Evolutionary conservation across 1,139 yeast genomes (phyloP).

Genomic region (Wickerhamomyces sp.): DNA sequence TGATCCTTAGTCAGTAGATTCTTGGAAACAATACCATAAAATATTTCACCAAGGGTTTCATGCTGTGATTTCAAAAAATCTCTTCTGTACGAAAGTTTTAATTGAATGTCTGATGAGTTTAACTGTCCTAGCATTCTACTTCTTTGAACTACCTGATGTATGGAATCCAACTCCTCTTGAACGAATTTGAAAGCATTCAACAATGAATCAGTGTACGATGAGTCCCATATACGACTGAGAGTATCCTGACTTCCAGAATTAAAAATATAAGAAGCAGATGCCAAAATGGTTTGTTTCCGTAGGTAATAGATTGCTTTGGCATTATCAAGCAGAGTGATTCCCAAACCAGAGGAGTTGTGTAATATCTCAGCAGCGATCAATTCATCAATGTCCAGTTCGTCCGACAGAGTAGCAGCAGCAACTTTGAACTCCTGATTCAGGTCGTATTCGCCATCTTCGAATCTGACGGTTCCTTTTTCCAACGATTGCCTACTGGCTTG

Average conservation of each 20-base stretch:
- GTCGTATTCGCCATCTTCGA: conserved; percentile 44
- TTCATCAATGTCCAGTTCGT: conserved; percentile 68
- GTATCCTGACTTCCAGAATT: conserved; percentile 28
- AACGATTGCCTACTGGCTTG: conserved; percentile 50
- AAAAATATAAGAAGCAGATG: conserved; percentile 58
- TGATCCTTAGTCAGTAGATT: conserved; percentile 34
- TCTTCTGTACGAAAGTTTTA: conserved; percentile 53
- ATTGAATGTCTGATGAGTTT: conserved; percentile 42
- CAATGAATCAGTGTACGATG: conserved; percentile 34
- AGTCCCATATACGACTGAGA: conserved; percentile 17
- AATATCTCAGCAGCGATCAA: conserved; percentile 50
- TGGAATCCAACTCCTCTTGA: conserved; percentile 47
- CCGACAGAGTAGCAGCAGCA: conserved; percentile 47
- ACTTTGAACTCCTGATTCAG: conserved; percentile 50
- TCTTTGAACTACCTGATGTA: conserved; percentile 64
- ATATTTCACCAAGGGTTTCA: conserved; percentile 64
- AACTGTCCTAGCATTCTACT: conserved; percentile 52
- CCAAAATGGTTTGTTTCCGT: conserved; percentile 67
- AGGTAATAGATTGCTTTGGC: conserved; percentile 69
- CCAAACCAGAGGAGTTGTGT: conserved; percentile 32
- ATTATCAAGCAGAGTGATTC: conserved; percentile 54
- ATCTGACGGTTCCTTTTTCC: conserved; percentile 46
- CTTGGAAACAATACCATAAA: conserved; percentile 44
- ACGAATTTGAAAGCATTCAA: conserved; percentile 52
- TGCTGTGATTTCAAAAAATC: conserved; percentile 62